Base-by-base conservation (phyloP, 768 basidiomycete genomes). In the Tylopilus intermedius region DNA sequence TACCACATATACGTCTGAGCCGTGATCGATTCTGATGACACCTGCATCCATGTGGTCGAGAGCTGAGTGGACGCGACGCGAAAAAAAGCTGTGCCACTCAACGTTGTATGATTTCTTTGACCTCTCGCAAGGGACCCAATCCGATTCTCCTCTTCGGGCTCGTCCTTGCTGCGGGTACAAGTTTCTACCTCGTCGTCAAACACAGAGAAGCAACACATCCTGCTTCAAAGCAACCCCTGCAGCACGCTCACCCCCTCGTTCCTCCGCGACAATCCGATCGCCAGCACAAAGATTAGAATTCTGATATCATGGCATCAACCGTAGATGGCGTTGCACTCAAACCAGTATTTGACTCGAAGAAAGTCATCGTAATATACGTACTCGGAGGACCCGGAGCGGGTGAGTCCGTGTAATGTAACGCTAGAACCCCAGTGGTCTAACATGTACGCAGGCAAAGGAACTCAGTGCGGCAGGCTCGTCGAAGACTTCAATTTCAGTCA, bases 331-430 rank as follows among this genome's bases (percentile, higher is more conserved):
- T 42, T 43, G 51, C 30, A 38, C 24, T 24, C 24, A 24, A 24
- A 24, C 60, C 65, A 13, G 41, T 26, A 11, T 95, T 96, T 62
- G 83, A 90, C 68, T 69, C 74, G 30, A 65, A 67, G 44, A 85
- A 90, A 57, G 86, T 97, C 62, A 85, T 80, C 15, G 94, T 99
- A 52, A 77, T 98, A 64, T 99, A 90, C 64, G 94, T 98, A 24
- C 84, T 99, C 13, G 96, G 96, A 35, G 96, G 96, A 0, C 96
- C 96, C 18, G 96, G 96, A 47, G 94, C 94, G 62, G 94, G 94
- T 86, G 57, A 72, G 68, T 60, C 26, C 8, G 30, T 30, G 7
- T 5, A 30, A 3, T 33, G 32, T 40, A n/a, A 15, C 5, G 8
- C 62, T 49, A 29, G 52, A 47, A 18, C 40, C 54, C 29, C 30